These are phyloP conservation scores for Xylaria sp. DNA, from an alignment of 2,329 filamentous ascomycete species.

Conservation along the genomic window DNA sequence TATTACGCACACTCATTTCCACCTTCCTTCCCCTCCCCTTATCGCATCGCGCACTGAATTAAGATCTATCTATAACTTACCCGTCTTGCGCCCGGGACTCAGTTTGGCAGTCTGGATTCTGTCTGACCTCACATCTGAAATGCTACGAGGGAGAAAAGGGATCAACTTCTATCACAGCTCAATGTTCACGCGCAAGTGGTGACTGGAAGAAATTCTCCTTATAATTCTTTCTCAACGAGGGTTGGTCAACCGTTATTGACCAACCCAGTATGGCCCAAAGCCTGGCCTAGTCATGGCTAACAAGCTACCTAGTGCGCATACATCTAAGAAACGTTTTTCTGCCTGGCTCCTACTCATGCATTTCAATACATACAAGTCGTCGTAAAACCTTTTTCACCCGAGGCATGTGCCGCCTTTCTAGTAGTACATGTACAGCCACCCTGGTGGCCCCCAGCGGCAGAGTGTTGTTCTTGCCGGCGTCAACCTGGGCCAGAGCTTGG, in stretches of 20 bases:
- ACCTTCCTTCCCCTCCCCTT: neutral
- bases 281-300: conserved; percentile 19
- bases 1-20: conserved; percentile 18
- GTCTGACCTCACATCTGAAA: neutral
- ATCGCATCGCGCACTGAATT: neutral
- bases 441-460: conserved; percentile 31
- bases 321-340: conserved; percentile 15
- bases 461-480: conserved; percentile 4
- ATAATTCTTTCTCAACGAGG: conserved; percentile 13
- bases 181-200: neutral
- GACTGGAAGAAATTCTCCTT: conserved; percentile 22
- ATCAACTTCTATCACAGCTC: neutral
- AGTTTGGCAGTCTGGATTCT: neutral
- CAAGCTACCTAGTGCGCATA: conserved; percentile 28
- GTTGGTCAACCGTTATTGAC: neutral
- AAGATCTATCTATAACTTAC: neutral
- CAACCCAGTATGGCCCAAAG: conserved; percentile 1
- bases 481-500: neutral
- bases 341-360: conserved; percentile 26
- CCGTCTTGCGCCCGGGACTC: neutral
- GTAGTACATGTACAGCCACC: conserved; percentile 45
- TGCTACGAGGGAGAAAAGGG: too few relatives aligned
- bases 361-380: conserved; percentile 33
- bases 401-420: conserved; percentile 38
- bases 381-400: conserved; percentile 36